Evolutionary conservation across 179 eudicot genomes (phyloP), one percentile per base, ranked within the genome.

Genomic region (Silene vulgaris): DNA sequence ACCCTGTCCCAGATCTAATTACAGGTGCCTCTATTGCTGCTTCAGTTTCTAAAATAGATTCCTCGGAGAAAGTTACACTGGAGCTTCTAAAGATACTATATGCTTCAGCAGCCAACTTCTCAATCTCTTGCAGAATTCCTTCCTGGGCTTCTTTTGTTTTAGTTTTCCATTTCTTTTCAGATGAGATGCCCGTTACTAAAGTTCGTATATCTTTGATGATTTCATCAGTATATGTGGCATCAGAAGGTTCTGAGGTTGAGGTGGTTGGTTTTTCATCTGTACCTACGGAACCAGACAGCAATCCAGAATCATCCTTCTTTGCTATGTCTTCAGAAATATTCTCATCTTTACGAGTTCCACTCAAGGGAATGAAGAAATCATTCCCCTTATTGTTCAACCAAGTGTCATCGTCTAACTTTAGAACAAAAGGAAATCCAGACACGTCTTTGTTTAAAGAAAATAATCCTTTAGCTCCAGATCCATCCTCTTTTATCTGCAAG

Each of bases 61-160:
- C 86, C 77, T 86, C 89, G 0, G 89, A 57, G 69, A 82, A 88
- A 12, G 88, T 76, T 66, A 83, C 83, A 77, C 77, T 75, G 37
- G 93, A 84, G 78, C 84, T 81, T 85, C 99, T 87, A 79, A 93
- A 96, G 73, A 89, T 82, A 77, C 97, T 80, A 70, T 96, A 91
- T 59, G 99, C 99, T 88, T 96, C 94, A 37, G 99, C 99, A 80
- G 99, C 99, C 76, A 93, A 86, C 88, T 91, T 96, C 78, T 96
- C 99, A 50, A 96, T 91, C 81, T 96, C 97, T 61, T 84, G 93
- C 80, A 96, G 90, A 82, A 96, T 89, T 73, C 57, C 84, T 85
- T 88, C 94, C 79, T 93, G 96, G 12, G 88, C 90, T 80, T 87
- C 89, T 81, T 84, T 88, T 74, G 84, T 85, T 80, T 89, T 90